A percentile compares a stretch with the other conserved stretches of the same genome.
Conservation (phyloP, 2,329 filamentous ascomycete species). For the Lasiodiplodia theobromae region DNA sequence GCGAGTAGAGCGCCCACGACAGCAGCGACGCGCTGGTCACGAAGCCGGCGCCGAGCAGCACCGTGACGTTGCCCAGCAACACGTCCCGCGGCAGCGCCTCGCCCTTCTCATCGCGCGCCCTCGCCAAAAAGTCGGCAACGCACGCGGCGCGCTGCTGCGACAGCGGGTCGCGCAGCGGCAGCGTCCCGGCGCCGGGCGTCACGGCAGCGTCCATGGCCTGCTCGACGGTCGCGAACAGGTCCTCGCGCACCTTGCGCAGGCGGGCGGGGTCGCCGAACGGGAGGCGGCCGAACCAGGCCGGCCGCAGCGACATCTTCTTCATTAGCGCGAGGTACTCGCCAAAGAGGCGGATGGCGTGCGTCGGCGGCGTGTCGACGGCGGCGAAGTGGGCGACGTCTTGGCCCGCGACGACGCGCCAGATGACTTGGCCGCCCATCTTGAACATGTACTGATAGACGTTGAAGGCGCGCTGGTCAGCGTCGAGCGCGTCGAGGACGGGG, state of each 20-base stretch:
- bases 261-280: background rate
- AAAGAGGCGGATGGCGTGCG: background rate
- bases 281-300: background rate
- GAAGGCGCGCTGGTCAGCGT: background rate
- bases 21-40: slow-evolving; percentile 2
- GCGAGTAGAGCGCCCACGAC: background rate
- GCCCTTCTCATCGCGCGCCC: background rate
- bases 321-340: background rate
- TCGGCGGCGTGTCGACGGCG: background rate
- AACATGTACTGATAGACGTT: background rate
- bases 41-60: slow-evolving; percentile 2
- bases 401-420: background rate
- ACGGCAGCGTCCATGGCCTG: background rate
- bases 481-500: slow-evolving; percentile 4
- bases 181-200: background rate
- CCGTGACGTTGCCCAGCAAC: background rate
- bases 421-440: slow-evolving; percentile 6
- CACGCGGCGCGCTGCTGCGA: background rate
- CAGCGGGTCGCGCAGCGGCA: slow-evolving; percentile 5
- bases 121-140: background rate
- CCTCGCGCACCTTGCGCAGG: background rate
- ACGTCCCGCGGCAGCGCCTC: too few relatives aligned
- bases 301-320: background rate
- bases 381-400: background rate
- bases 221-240: background rate